phyloP scores from a whole-genome alignment of 768 basidiomycete genomes.

The Coprinopsis marcescibilis region DNA sequence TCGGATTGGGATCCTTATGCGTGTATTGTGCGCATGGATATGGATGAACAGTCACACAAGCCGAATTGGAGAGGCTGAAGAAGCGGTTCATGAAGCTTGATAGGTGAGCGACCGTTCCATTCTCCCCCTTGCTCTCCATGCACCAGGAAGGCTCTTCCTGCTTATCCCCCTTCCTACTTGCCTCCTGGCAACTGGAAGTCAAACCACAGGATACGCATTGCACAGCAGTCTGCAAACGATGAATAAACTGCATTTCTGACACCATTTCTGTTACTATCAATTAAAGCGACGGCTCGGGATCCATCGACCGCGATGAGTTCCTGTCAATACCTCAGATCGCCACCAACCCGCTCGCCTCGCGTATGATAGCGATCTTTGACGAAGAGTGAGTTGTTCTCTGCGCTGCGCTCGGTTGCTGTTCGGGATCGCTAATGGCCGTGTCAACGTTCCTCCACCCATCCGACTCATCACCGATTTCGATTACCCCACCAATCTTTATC shows the following conservation, averaged over 20 bases:
- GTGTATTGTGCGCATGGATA: not conserved
- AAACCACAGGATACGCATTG: too few species aligned
- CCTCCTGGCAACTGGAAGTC: slow-evolving; percentile 1
- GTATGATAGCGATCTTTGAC: slow-evolving; percentile 99
- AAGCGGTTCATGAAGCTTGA: slow-evolving; percentile 99
- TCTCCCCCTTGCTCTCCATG: not conserved
- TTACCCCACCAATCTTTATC: not conserved
- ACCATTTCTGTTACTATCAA: not conserved
- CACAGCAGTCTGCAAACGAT: not conserved
- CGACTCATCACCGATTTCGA: not conserved
- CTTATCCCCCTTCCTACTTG: not conserved
- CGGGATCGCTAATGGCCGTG: not conserved
- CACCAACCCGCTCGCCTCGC: slow-evolving; percentile 90
- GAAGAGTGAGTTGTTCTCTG: slow-evolving; percentile 71
- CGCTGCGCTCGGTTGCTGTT: not conserved
- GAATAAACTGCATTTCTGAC: not conserved
- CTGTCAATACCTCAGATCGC: slow-evolving; percentile 98
- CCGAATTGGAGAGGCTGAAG: slow-evolving; percentile 92
- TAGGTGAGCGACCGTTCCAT: slow-evolving; percentile 40
- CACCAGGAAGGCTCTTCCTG: too few species aligned
- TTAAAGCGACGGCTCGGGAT: slow-evolving; percentile 87
- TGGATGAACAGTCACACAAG: slow-evolving; percentile 70
- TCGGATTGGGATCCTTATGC: slow-evolving; percentile 4
- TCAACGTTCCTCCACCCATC: slow-evolving; percentile 6
- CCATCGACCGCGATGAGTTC: slow-evolving; percentile 98